Conservation (phyloP, 2,329 filamentous ascomycete genomes). For the Calonectria fujianensis region DNA sequence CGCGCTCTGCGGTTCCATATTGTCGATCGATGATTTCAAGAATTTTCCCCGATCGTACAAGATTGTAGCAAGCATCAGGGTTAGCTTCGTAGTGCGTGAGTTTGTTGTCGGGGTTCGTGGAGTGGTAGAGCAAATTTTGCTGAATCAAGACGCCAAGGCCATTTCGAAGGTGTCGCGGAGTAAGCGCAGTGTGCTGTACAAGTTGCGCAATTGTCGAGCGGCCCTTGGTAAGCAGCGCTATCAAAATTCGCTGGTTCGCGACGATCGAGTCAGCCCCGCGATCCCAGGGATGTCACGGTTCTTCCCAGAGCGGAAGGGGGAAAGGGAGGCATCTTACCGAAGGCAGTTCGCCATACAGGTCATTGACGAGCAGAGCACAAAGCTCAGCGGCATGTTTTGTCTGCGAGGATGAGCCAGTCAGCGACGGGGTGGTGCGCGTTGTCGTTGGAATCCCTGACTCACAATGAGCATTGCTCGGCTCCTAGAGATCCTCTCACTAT, state of each 20-base stretch:
- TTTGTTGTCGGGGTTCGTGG: constrained; percentile 76
- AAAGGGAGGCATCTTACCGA: constrained; percentile 77
- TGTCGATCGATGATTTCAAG: constrained; percentile 83
- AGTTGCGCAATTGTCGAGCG: constrained; percentile 83
- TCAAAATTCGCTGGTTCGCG: constrained; percentile 84
- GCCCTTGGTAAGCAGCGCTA: constrained; percentile 85
- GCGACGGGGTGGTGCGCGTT: constrained; percentile 45
- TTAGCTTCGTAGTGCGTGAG: constrained; percentile 90
- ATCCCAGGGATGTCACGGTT: constrained; percentile 41
- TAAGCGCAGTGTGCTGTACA: constrained; percentile 82
- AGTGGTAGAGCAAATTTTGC: constrained; percentile 88
- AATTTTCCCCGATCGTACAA: constrained; percentile 88
- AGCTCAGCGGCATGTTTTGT: constrained; percentile 89
- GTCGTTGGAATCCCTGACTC: constrained; percentile 58
- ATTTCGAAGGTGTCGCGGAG: constrained; percentile 84
- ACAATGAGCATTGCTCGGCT: constrained; percentile 77
- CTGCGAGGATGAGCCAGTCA: constrained; percentile 61
- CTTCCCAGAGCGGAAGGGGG: constrained; percentile 29
- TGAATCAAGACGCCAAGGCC: constrained; percentile 91
- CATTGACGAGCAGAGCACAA: constrained; percentile 90
- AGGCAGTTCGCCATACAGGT: constrained; percentile 92
- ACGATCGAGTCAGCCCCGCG: constrained; percentile 55
- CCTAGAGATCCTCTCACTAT: constrained; percentile 86
- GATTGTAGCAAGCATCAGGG: constrained; percentile 84
- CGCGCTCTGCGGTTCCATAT: constrained; percentile 84